Evolutionary conservation across 257 asterid species (phyloP).

Genomic region (Penstemon davidsonii): DNA sequence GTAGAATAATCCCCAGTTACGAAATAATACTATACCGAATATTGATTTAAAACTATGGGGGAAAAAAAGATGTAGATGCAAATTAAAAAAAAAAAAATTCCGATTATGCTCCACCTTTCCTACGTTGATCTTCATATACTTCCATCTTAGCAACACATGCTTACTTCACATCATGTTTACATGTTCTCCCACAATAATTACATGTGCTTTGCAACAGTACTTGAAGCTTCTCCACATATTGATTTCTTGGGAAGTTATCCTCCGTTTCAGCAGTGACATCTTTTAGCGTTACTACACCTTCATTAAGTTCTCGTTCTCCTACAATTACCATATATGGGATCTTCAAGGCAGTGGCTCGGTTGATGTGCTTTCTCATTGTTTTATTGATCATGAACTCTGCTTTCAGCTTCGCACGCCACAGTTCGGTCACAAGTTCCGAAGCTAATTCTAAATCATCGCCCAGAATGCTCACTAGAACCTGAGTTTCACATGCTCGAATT

Average conservation of each 20-base stretch:
- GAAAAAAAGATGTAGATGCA: too few species aligned
- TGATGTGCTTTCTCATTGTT: constrained; percentile 63
- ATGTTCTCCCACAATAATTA: too few species aligned
- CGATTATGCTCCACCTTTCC: too few species aligned
- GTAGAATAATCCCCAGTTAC: too few species aligned
- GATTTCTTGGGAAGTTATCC: constrained; percentile 47
- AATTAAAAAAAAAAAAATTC: too few species aligned
- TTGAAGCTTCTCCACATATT: constrained; percentile 53
- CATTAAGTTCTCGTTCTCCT: constrained; percentile 62
- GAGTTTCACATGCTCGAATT: constrained; percentile 75
- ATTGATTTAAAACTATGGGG: too few species aligned
- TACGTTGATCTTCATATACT: too few species aligned
- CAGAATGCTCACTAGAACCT: constrained; percentile 82
- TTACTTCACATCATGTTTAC: too few species aligned
- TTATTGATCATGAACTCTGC: constrained; percentile 65
- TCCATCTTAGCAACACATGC: too few species aligned
- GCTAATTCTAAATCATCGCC: constrained; percentile 67
- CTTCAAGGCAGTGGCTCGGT: constrained; percentile 56
- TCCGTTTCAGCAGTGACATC: constrained; percentile 49
- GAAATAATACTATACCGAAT: too few species aligned
- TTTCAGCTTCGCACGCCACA: constrained; percentile 76
- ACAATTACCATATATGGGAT: constrained; percentile 85
- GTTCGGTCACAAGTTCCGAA: constrained; percentile 64
- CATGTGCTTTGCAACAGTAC: constrained; percentile 36
- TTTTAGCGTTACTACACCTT: constrained; percentile 63